Conservation (phyloP, 768 basidiomycete species). For the Tubosaeta sp. region DNA sequence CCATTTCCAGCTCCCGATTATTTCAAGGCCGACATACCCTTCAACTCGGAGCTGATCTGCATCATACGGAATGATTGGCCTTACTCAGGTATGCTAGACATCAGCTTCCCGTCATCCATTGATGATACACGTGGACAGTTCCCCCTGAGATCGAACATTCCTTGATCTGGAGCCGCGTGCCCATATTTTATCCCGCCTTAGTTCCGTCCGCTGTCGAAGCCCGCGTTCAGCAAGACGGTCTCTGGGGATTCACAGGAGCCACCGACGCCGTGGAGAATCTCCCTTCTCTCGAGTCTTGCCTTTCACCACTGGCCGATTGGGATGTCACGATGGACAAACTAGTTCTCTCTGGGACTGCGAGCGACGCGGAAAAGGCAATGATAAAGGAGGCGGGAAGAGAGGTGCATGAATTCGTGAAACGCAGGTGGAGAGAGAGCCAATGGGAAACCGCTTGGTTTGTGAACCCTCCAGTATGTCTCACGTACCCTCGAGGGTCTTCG, state of each 20-base stretch:
- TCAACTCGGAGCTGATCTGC: conserved; percentile 47
- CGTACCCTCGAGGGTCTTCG: not conserved
- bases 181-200: conserved; percentile 61
- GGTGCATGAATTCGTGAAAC: conserved; percentile 58
- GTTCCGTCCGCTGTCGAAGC: conserved; percentile 46
- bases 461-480: conserved; percentile 68
- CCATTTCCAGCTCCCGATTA: conserved; percentile 39
- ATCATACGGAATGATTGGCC: conserved; percentile 87
- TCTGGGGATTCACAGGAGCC: conserved; percentile 78
- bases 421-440: conserved; percentile 61
- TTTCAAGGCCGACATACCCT: conserved; percentile 61
- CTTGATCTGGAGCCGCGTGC: conserved; percentile 73
- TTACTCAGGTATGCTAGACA: conserved; percentile 57
- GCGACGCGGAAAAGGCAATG: conserved; percentile 48
- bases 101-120: not conserved
- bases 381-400: conserved; percentile 51
- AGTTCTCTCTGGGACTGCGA: conserved; percentile 25
- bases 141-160: conserved; percentile 71
- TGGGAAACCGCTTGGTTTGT: conserved; percentile 95
- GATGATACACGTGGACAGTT: conserved; percentile 34
- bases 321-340: too few species aligned
- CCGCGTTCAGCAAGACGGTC: conserved; percentile 68
- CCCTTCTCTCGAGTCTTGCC: conserved; percentile 49
- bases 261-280: conserved; percentile 54
- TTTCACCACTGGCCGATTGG: conserved; percentile 48